Percentiles rank a stretch among this genome's conserved stretches.
Conservation (phyloP, 169 alveolate genomes). For the Eimeria falciformis region DNA sequence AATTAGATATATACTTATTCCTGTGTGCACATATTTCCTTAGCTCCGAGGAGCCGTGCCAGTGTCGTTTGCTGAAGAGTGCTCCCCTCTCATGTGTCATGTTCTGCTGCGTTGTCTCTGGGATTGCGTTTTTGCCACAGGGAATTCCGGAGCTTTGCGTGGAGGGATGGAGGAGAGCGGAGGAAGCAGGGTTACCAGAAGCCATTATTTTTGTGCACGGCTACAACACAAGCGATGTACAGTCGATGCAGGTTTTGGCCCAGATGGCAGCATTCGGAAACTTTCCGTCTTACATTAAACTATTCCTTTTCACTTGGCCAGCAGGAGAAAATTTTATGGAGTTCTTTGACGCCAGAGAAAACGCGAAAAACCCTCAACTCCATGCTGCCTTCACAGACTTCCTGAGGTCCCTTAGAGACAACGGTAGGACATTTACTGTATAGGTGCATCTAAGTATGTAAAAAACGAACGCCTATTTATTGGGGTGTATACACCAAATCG, state of each 20-base stretch:
- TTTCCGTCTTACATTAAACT: slow-evolving; percentile 83
- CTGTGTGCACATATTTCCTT: not conserved
- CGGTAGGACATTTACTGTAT: slow-evolving; percentile 25
- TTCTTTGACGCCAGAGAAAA: slow-evolving; percentile 80
- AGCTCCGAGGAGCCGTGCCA: not conserved
- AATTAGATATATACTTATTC: not conserved
- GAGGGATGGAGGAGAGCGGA: slow-evolving; percentile 75
- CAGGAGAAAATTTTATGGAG: slow-evolving; percentile 80
- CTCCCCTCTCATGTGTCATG: not conserved
- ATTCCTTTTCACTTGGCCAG: slow-evolving; percentile 83
- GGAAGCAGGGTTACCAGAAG: slow-evolving; percentile 81
- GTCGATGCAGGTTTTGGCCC: slow-evolving; percentile 74
- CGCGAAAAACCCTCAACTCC: slow-evolving; percentile 68
- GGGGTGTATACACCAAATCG: no score
- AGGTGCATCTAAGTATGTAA: no score
- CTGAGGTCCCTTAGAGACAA: slow-evolving; percentile 47
- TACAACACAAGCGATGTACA: slow-evolving; percentile 88
- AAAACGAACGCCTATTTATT: no score
- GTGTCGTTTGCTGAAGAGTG: not conserved
- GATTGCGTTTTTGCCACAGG: not conserved
- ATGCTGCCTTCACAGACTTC: slow-evolving; percentile 31
- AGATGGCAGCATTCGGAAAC: slow-evolving; percentile 80
- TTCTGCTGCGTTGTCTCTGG: not conserved
- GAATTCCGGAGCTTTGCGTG: slow-evolving; percentile 57
- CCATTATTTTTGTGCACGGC: slow-evolving; percentile 91